Conservation (phyloP, 257 asterid species). For the Nicotiana knightiana region DNA sequence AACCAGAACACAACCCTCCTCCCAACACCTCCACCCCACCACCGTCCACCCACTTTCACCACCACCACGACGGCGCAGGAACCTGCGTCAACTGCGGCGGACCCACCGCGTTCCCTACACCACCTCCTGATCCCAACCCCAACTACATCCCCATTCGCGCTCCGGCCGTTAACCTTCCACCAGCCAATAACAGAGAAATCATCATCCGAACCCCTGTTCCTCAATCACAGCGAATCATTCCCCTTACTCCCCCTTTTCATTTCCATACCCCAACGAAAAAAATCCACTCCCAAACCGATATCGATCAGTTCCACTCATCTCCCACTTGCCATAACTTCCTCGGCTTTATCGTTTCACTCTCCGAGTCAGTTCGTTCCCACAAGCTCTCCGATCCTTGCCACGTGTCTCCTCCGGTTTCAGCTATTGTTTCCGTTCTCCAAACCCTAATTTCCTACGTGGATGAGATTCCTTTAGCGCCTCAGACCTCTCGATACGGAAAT, state of each 20-base stretch:
- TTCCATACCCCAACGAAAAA: conserved; percentile 51
- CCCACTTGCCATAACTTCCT: conserved; percentile 48
- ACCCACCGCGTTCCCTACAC: conserved; percentile 53
- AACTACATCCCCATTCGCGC: conserved; percentile 81
- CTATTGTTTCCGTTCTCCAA: conserved; percentile 35
- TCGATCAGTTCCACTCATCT: conserved; percentile 54
- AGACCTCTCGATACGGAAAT: conserved; percentile 66
- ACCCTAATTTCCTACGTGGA: conserved; percentile 49
- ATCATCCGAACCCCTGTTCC: conserved; percentile 94
- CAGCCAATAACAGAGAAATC: conserved; percentile 55
- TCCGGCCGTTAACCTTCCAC: conserved; percentile 80
- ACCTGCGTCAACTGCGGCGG: conserved; percentile 74
- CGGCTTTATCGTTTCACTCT: conserved; percentile 73
- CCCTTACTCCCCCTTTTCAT: conserved; percentile 47
- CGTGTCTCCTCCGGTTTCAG: conserved; percentile 41
- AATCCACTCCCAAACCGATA: conserved; percentile 56
- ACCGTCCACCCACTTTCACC: conserved; percentile 13
- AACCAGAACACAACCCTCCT: not conserved
- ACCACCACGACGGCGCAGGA: conserved; percentile 12
- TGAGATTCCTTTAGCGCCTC: conserved; percentile 70
- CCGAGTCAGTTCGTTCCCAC: conserved; percentile 62
- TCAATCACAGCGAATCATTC: conserved; percentile 46
- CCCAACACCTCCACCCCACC: conserved; percentile 11
- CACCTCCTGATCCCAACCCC: conserved; percentile 60
- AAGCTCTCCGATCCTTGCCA: conserved; percentile 67